Conservation (phyloP, 2,329 filamentous ascomycete species). For the Cyclaneusma minus region DNA sequence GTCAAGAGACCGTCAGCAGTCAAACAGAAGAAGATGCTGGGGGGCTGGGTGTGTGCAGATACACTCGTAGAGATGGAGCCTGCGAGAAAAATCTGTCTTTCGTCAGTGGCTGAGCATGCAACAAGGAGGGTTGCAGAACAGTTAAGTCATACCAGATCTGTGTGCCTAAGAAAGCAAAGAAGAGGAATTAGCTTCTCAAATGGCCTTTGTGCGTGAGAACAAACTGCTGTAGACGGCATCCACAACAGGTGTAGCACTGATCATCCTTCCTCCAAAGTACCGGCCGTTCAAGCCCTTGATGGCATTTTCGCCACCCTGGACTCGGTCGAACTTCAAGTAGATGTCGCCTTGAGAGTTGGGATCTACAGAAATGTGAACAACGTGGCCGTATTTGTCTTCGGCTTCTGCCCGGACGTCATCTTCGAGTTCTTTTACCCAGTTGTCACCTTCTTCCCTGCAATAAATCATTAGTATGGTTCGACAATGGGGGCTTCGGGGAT, state of each 20-base stretch:
- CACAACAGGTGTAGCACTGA: slow-evolving; percentile 89
- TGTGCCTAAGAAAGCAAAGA: too few relatives aligned
- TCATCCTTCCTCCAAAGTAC: slow-evolving; percentile 85
- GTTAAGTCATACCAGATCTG: too few relatives aligned
- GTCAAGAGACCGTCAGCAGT: too few relatives aligned
- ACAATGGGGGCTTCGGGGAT: neutral
- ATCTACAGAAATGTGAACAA: slow-evolving; percentile 93
- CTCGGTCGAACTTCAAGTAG: slow-evolving; percentile 95
- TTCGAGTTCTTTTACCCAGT: slow-evolving; percentile 87
- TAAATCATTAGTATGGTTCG: slow-evolving; percentile 21
- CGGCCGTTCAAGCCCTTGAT: slow-evolving; percentile 95
- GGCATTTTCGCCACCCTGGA: slow-evolving; percentile 89
- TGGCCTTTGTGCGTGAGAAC: slow-evolving; percentile 74
- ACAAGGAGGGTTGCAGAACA: too few relatives aligned
- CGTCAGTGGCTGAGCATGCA: too few relatives aligned
- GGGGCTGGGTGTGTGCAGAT: too few relatives aligned
- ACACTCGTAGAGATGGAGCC: too few relatives aligned
- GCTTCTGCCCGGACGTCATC: slow-evolving; percentile 88
- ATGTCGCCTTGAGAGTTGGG: slow-evolving; percentile 90
- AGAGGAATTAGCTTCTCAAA: slow-evolving; percentile 38
- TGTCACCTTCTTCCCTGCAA: slow-evolving; percentile 65
- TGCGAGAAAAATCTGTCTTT: too few relatives aligned
- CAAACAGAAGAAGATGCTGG: too few relatives aligned
- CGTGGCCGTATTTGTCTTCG: slow-evolving; percentile 87
- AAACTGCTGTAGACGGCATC: slow-evolving; percentile 98